phyloP scores from a whole-genome alignment of 1,284 basidiomycete genomes.

The Malassezia sp. region DNA sequence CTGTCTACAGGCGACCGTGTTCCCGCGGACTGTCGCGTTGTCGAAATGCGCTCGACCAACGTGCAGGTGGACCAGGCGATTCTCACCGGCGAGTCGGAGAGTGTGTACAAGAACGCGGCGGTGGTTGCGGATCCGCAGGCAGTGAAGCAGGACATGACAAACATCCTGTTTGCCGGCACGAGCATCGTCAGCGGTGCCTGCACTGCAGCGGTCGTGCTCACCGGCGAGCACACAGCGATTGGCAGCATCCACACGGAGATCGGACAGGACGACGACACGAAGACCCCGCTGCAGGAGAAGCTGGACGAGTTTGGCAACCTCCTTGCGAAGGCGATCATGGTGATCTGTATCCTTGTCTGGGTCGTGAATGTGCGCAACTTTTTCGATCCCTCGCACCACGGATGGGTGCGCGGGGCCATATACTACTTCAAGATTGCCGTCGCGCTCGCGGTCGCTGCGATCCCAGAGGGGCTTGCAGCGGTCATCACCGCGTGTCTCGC shows the following conservation, averaged over 20 bases:
- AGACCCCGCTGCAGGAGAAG: slow-evolving; percentile 45
- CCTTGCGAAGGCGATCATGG: slow-evolving; percentile 42
- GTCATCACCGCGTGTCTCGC: slow-evolving; percentile 46
- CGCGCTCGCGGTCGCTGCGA: slow-evolving; percentile 45
- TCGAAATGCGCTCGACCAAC: slow-evolving; percentile 35
- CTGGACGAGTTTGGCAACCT: slow-evolving; percentile 46
- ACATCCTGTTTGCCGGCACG: slow-evolving; percentile 44
- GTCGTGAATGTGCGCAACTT: slow-evolving; percentile 45
- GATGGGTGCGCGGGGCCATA: slow-evolving; percentile 40
- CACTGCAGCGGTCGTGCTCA: slow-evolving; percentile 35
- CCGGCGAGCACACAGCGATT: slow-evolving; percentile 40
- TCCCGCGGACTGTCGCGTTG: slow-evolving; percentile 41
- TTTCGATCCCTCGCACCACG: slow-evolving; percentile 42
- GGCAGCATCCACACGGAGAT: slow-evolving; percentile 44
- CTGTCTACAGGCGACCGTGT: slow-evolving; percentile 44
- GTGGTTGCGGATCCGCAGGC: slow-evolving; percentile 28
- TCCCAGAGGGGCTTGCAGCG: slow-evolving; percentile 44
- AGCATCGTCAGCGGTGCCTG: slow-evolving; percentile 38
- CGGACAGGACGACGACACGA: slow-evolving; percentile 36
- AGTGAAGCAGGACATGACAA: slow-evolving; percentile 46
- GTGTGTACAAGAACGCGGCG: slow-evolving; percentile 37
- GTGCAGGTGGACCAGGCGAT: slow-evolving; percentile 45
- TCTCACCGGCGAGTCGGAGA: slow-evolving; percentile 41
- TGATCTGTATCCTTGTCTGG: slow-evolving; percentile 46
- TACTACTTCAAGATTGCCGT: slow-evolving; percentile 47